Conservation (phyloP, 2,329 filamentous ascomycete genomes). For the Penicillium sp. region DNA sequence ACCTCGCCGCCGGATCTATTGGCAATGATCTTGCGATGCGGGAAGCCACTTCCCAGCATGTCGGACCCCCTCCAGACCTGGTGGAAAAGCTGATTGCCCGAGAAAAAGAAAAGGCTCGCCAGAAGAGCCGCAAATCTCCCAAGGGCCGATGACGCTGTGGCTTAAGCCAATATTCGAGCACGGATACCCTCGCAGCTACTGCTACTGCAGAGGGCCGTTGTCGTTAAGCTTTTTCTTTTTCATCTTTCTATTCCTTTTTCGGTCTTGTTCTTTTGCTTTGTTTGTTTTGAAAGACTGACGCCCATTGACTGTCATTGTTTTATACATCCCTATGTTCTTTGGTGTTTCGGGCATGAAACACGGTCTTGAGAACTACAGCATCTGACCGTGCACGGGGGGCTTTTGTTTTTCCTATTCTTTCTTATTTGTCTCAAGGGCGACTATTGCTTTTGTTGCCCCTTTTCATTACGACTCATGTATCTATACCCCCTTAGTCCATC, state of each 20-base stretch:
- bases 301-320: not conserved
- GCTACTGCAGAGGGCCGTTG: conserved; percentile 13
- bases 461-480: conserved; percentile 26
- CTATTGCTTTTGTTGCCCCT: conserved; percentile 2
- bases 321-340: not conserved
- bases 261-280: not conserved
- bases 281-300: not conserved
- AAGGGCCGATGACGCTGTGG: conserved; percentile 27
- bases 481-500: conserved; percentile 17
- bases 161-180: not conserved
- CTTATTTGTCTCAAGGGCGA: not conserved
- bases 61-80: conserved; percentile 31
- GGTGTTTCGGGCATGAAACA: conserved; percentile 14
- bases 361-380: not conserved
- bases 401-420: not conserved
- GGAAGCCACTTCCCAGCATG: conserved; percentile 16
- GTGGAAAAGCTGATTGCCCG: conserved; percentile 36
- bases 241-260: not conserved
- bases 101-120: conserved; percentile 33
- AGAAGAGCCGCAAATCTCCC: conserved; percentile 27
- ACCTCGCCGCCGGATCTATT: conserved; percentile 38
- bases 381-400: not conserved
- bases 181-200: conserved; percentile 11
- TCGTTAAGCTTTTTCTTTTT: not conserved
- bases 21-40: conserved; percentile 18